These are phyloP conservation scores for Pyrenophora tritici-repentis DNA, from an alignment of 2,329 filamentous ascomycete genomes.

Conservation along the genomic window DNA sequence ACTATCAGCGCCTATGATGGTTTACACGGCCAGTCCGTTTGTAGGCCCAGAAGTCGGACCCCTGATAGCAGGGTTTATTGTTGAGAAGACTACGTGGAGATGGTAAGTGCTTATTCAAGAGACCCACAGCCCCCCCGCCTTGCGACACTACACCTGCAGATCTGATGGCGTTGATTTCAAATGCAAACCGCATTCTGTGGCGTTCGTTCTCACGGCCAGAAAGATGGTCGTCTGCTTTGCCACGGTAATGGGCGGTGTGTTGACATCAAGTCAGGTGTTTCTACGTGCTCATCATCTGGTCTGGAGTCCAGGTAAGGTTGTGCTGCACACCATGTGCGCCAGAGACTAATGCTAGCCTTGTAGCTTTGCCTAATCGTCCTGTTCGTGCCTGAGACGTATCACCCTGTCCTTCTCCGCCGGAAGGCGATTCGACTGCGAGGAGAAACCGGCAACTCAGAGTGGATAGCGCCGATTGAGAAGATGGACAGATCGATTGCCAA, in stretches of 20 bases:
- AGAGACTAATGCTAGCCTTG: constrained; percentile 30
- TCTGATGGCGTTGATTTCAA: constrained; percentile 2
- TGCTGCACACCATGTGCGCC: constrained; percentile 18
- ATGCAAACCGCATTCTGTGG: constrained; percentile 4
- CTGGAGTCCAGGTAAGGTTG: constrained; percentile 52
- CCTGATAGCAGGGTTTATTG: constrained; percentile 78
- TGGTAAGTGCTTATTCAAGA: constrained; percentile 37
- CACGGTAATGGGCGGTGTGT: constrained; percentile 23
- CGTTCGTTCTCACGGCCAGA: constrained; percentile 2
- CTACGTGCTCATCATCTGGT: constrained; percentile 84
- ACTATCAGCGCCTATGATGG: constrained; percentile 80
- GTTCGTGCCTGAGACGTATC: constrained; percentile 87
- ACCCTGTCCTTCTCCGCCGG: constrained; percentile 68
- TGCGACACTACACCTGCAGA: constrained; percentile 9
- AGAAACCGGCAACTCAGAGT: constrained; percentile 77
- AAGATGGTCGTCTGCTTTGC: background rate
- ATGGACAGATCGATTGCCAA: constrained; percentile 67
- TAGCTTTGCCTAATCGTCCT: constrained; percentile 68
- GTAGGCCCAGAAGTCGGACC: constrained; percentile 62
- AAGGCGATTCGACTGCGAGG: constrained; percentile 73
- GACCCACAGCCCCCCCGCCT: constrained; percentile 12
- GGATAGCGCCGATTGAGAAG: constrained; percentile 77
- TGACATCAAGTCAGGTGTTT: constrained; percentile 51
- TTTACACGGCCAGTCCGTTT: constrained; percentile 63
- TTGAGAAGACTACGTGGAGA: constrained; percentile 70